Percentiles rank a stretch among this genome's conserved stretches.
Conservation (phyloP, 1,284 basidiomycete species). For the Salmacisia buchloeana region DNA sequence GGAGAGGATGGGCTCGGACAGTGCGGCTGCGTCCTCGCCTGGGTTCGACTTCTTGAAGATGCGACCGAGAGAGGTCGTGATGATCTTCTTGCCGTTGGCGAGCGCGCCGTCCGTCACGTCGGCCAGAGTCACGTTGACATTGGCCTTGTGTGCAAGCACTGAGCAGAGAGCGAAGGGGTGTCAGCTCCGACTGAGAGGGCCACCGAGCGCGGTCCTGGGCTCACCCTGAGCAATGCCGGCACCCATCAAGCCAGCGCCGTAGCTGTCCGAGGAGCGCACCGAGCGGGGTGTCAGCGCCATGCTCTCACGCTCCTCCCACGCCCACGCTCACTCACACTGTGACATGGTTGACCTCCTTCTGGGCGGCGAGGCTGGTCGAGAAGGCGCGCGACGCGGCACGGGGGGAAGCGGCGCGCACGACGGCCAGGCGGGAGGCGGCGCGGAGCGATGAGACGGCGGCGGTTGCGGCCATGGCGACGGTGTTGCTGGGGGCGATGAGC, state of each 20-base stretch:
- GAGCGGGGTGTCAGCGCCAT: background rate
- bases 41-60: slow-evolving; percentile 54
- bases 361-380: slow-evolving; percentile 28
- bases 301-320: background rate
- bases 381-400: slow-evolving; percentile 21
- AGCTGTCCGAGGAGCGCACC: slow-evolving; percentile 17
- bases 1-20: slow-evolving; percentile 53
- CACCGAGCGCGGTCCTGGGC: no score
- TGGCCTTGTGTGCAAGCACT: slow-evolving; percentile 45
- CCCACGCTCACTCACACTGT: slow-evolving; percentile 37
- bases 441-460: background rate
- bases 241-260: slow-evolving; percentile 49
- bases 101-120: slow-evolving; percentile 52
- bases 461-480: background rate
- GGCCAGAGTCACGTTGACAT: slow-evolving; percentile 51
- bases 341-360: slow-evolving; percentile 49
- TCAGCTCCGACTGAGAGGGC: no score
- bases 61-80: slow-evolving; percentile 56
- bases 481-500: no score
- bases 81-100: slow-evolving; percentile 57
- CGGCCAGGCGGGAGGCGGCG: background rate
- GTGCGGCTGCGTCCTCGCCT: slow-evolving; percentile 53
- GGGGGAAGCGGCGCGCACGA: background rate
- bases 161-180: background rate
- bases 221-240: slow-evolving; percentile 46